phyloP scores from a whole-genome alignment of 352 stramenopile genomes.

The Halophytophthora polymorphica region DNA sequence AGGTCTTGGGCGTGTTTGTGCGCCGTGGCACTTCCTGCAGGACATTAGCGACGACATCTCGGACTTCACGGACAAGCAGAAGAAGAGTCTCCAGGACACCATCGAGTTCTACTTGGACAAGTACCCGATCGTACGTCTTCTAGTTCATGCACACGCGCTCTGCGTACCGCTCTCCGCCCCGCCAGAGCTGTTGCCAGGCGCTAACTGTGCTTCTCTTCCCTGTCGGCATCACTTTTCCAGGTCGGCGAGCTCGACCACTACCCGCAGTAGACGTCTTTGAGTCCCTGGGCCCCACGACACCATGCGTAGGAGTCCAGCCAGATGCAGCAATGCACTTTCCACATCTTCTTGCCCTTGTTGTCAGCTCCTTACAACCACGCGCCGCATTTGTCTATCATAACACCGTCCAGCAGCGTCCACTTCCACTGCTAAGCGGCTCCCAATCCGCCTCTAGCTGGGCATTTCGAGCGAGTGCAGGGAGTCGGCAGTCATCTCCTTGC shows the following conservation, averaged over 20 bases:
- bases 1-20: not conserved
- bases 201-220: not conserved
- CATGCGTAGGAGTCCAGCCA: too few relatives aligned
- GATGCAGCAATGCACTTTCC: too few relatives aligned
- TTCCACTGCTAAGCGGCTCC: conserved; percentile 4
- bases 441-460: conserved; percentile 16
- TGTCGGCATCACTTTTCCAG: conserved; percentile 18
- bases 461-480: conserved; percentile 50
- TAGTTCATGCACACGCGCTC: not conserved
- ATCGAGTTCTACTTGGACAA: conserved; percentile 81
- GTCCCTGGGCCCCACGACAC: too few relatives aligned
- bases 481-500: conserved; percentile 61
- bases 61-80: conserved; percentile 64
- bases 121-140: conserved; percentile 71
- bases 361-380: not conserved
- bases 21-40: conserved; percentile 14
- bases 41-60: conserved; percentile 72
- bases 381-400: conserved; percentile 5
- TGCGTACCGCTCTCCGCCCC: not conserved
- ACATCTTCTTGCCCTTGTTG: not conserved
- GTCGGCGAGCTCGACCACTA: conserved; percentile 39
- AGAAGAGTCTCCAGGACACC: conserved; percentile 62
- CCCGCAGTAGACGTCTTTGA: too few relatives aligned
- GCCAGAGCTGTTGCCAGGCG: not conserved
- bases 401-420: conserved; percentile 8